Evolutionary conservation across 768 basidiomycete species (phyloP), one percentile per base, ranked within the genome.

Genomic region (Mycena haematopus): DNA sequence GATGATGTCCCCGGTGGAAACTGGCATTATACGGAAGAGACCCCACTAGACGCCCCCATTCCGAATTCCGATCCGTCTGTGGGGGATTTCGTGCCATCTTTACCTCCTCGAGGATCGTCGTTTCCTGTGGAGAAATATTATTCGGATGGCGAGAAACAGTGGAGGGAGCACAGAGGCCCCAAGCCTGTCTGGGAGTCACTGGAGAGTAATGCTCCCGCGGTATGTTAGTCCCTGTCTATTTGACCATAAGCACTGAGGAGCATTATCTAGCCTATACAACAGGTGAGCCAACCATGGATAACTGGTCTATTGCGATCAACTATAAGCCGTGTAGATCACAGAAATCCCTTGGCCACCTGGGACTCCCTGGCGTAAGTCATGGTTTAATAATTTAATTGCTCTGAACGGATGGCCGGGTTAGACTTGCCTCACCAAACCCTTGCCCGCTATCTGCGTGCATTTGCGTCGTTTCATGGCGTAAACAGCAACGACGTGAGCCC

Each of bases 21-120:
- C 58, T 81, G 80, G 80, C 78, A 78, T 59, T 80, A 79, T 51
- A 77, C 77, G 9, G 78, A 79, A 8, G 75, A 79, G 56, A 67
- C 64, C 2, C 74, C 79, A 2, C 60, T 73, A 6, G 68, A 76
- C 52, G 73, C 77, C 2, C 74, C 78, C 17, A 70, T 81, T 17
- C 80, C 78, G 5, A 77, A 76, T 56, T 68, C 62, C 3, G 72
- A 75, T 55, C 68, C 75, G 10, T 60, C 70, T 0, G 59, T 75
- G 6, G 76, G 70, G 1, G 79, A 79, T 62, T 80, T 70, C 54
- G 70, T 60, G 21, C 78, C 79, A 2, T 74, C 74, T 7, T 60
- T 79, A 22, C 78, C 80, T 77, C 77, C 7, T 54, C 69, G n/a
- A 70, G 71, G 25, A 72, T 59, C 31, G 36, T 59, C 21, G 56